Conservation (phyloP, 2,329 filamentous ascomycete genomes). For the Fusarium anthophilum region DNA sequence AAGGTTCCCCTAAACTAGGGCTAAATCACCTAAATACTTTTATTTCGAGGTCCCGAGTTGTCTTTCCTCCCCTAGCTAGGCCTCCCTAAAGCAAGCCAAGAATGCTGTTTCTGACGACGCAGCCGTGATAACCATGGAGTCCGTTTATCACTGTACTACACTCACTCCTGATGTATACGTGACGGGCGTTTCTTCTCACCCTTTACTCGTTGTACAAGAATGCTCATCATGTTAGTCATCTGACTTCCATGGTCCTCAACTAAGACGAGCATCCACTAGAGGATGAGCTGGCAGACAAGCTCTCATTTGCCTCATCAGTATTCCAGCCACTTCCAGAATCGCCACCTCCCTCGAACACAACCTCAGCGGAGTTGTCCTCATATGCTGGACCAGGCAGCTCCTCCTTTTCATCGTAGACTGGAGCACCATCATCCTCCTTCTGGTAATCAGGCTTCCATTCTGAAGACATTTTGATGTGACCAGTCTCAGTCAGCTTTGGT, state of each 20-base stretch:
- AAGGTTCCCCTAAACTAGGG: too few species aligned
- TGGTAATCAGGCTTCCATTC: neutral
- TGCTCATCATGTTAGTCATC: neutral
- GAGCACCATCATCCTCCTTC: neutral
- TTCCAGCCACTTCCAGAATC: neutral
- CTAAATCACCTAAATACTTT: neutral
- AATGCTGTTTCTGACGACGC: neutral
- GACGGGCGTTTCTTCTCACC: neutral
- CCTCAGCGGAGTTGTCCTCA: neutral
- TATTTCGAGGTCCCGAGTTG: neutral
- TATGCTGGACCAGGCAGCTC: neutral
- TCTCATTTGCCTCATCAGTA: neutral
- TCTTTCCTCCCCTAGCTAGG: neutral
- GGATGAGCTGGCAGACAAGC: neutral
- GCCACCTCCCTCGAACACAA: neutral
- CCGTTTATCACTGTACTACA: neutral
- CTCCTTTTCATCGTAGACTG: neutral
- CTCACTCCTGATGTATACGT: neutral
- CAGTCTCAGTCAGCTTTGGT: neutral
- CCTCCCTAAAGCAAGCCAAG: neutral
- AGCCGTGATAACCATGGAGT: fast-evolving
- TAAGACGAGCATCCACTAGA: neutral
- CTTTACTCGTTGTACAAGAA: neutral
- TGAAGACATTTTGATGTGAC: neutral
- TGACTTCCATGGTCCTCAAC: neutral